Evolutionary conservation across 2,329 filamentous ascomycete genomes (phyloP).

Genomic region (Metarhizium sp.): DNA sequence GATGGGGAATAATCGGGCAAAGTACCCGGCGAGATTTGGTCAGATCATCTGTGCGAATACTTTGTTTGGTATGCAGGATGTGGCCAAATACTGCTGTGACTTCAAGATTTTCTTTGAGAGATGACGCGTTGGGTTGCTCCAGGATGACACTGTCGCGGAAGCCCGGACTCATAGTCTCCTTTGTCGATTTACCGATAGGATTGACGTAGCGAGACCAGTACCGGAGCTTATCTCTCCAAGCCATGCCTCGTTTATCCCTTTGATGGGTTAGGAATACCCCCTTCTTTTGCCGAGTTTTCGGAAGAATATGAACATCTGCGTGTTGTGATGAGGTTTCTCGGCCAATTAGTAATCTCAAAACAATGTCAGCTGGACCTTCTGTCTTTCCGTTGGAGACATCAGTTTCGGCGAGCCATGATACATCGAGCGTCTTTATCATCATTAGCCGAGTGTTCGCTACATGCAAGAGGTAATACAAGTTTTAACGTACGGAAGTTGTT

Average conservation of each 20-base stretch:
- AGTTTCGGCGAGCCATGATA: conserved; percentile 33
- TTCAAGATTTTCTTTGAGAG: conserved; percentile 1
- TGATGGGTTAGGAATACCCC: conserved; percentile 14
- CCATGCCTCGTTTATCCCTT: conserved; percentile 22
- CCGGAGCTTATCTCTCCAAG: conserved; percentile 24
- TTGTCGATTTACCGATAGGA: conserved; percentile 8
- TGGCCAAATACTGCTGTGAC: conserved; percentile 41
- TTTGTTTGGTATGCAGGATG: conserved; percentile 29
- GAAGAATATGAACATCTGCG: conserved; percentile 13
- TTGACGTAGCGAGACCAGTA: conserved; percentile 21
- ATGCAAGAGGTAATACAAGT: not conserved
- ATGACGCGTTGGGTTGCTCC: not conserved
- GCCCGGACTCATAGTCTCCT: not conserved
- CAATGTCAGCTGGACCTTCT: conserved; percentile 34
- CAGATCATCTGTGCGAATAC: conserved; percentile 1
- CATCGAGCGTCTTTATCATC: conserved; percentile 16
- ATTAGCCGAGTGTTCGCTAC: not conserved
- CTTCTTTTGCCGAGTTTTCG: conserved; percentile 3
- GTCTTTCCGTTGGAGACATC: conserved; percentile 10
- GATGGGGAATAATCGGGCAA: conserved; percentile 36
- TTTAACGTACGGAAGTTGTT: conserved; percentile 12
- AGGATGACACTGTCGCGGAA: not conserved
- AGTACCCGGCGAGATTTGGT: conserved; percentile 26
- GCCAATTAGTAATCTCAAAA: conserved; percentile 34
- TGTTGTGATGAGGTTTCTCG: conserved; percentile 2